Base-by-base conservation (phyloP, 1,284 basidiomycete genomes). In the Thelephora terrestris region DNA sequence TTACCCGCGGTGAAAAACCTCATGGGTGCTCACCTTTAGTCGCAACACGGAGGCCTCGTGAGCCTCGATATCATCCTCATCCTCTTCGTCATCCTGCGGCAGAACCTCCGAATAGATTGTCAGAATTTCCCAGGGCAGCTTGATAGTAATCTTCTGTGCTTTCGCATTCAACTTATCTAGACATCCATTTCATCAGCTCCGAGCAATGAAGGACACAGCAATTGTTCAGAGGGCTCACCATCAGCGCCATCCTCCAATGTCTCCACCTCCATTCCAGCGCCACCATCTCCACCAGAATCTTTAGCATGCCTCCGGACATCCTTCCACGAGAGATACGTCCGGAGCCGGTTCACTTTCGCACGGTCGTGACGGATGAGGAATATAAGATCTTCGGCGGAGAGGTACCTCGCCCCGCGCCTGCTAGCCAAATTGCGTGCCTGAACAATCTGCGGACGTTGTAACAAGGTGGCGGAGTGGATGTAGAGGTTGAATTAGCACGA, bases 271-370 rank as follows among this genome's bases (percentile, higher is more conserved):
- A 87, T 85, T 16, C 80, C 88, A 9, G 75, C 86, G 10, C 79
- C 87, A 2, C 78, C 86, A 50, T 85, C 84, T 7, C 81, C 85
- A 46, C 83, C 83, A 9, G 78, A 82, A 56, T 96, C 91, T 60
- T 96, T 96, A 6, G 92, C 92, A 55, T 92, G 89, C 61, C 96
- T 96, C 16, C 95, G 79, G 6, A 98, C 94, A 55, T 97, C 95
- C 61, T 96, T 97, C 94, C 95, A 99, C 0, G 88, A 90, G n/a
- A 99, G 76, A 61, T 97, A 98, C 9, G 91, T 96, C 23, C 91
- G 70, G 17, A 98, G 71, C 21, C 95, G 75, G 64, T 97, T 96
- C 51, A 98, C 91, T 65, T 97, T 96, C 18, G 87, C 90, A 52
- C 91, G 74, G 66, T 98, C 95, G 59, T 96, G 89, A 7, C 95